These are phyloP conservation scores for Trichophyton schoenleinii DNA, from an alignment of 2,329 filamentous ascomycete genomes.

Conservation along the genomic window DNA sequence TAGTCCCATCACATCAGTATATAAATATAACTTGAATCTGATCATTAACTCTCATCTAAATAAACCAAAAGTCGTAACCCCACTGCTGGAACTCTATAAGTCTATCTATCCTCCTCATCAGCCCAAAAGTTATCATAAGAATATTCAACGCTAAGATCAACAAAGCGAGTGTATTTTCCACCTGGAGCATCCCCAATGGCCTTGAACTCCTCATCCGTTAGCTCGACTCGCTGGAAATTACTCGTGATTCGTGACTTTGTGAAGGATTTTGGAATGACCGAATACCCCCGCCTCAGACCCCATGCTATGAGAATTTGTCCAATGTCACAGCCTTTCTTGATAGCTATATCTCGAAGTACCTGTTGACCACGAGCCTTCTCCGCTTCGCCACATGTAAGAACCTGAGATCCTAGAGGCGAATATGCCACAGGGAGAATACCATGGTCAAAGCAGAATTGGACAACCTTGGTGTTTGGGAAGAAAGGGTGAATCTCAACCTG, in stretches of 20 bases:
- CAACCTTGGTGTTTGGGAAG: constrained; percentile 35
- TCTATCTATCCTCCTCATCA: constrained; percentile 3
- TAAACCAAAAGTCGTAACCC: neutral
- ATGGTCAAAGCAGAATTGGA: constrained; percentile 32
- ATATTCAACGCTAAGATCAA: constrained; percentile 1
- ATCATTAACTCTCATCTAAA: too few species aligned
- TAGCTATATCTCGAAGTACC: neutral
- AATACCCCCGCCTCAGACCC: constrained; percentile 1
- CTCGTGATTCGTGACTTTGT: constrained; percentile 3
- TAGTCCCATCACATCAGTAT: neutral
- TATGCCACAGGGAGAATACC: constrained; percentile 32
- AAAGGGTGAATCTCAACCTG: constrained; percentile 38
- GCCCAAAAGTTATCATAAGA: constrained; percentile 3
- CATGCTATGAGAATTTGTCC: neutral
- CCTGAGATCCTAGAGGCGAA: constrained; percentile 24
- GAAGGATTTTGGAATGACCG: neutral
- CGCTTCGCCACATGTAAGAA: neutral
- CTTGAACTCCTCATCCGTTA: neutral
- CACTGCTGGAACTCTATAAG: neutral
- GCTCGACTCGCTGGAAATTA: neutral
- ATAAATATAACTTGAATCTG: neutral
- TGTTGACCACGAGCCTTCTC: neutral
- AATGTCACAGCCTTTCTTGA: neutral
- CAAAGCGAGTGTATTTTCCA: neutral
- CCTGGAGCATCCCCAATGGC: neutral